Conservation (phyloP, 2,329 filamentous ascomycete genomes). For the Macrophomina pseudophaseolina region DNA sequence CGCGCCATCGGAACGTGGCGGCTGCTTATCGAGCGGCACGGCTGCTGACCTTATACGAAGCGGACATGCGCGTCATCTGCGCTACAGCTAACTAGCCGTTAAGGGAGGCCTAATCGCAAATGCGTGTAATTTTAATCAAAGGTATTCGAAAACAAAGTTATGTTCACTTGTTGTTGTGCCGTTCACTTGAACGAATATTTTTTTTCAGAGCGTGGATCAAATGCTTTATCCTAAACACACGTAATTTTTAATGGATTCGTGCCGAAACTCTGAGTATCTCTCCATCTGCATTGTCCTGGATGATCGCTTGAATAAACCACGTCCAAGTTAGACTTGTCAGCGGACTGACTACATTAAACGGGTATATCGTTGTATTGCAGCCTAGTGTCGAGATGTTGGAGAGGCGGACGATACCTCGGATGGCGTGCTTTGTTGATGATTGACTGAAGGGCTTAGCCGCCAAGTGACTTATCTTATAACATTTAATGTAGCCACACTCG, state of each 20-base stretch:
- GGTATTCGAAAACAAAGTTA: not conserved
- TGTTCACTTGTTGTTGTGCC: not conserved
- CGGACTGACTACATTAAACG: too few species aligned
- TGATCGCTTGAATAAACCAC: too few species aligned
- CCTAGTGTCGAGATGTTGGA: too few species aligned
- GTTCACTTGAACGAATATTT: not conserved
- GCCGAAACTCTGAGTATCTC: too few species aligned
- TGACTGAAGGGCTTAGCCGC: too few species aligned
- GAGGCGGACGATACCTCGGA: too few species aligned
- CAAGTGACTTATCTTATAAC: too few species aligned
- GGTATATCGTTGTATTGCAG: too few species aligned
- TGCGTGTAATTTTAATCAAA: not conserved
- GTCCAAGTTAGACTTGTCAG: too few species aligned
- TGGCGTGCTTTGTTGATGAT: too few species aligned
- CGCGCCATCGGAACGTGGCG: not conserved
- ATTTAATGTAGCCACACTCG: too few species aligned
- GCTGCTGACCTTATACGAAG: not conserved
- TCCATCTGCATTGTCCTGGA: too few species aligned
- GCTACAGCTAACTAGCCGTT: not conserved
- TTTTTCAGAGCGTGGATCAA: not conserved
- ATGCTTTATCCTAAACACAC: not conserved
- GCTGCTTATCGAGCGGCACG: not conserved
- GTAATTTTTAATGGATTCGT: not conserved
- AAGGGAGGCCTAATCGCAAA: not conserved
- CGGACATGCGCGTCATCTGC: not conserved